phyloP scores from a whole-genome alignment of 164 flowering plant species.

The Kingdonia uniflora region DNA sequence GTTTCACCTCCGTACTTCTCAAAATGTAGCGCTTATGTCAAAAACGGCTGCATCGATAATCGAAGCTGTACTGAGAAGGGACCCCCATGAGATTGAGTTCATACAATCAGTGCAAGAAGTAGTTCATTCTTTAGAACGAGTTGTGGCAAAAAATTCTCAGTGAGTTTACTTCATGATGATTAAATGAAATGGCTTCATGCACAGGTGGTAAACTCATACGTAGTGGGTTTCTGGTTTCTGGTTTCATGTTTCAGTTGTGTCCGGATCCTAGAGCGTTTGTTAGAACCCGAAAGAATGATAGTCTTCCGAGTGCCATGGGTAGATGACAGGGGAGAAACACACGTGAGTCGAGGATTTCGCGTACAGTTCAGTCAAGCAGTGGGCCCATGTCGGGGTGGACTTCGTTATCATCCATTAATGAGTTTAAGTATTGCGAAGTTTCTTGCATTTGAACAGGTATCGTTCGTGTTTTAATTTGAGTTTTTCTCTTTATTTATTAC shows the following conservation, averaged over 20 bases:
- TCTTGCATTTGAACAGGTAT: slow-evolving; percentile 93
- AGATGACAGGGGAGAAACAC: slow-evolving; percentile 94
- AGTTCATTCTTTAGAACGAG: slow-evolving; percentile 89
- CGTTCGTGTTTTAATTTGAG: too few relatives aligned
- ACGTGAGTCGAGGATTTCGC: slow-evolving; percentile 86
- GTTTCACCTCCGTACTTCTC: too few relatives aligned
- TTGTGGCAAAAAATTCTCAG: slow-evolving; percentile 87
- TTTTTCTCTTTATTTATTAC: too few relatives aligned
- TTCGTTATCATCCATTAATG: slow-evolving; percentile 85
- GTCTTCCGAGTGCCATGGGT: slow-evolving; percentile 97
- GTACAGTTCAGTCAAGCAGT: slow-evolving; percentile 86
- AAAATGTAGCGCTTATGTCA: slow-evolving; percentile 86
- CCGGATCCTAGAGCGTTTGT: slow-evolving; percentile 80
- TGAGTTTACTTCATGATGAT: slow-evolving; percentile 26
- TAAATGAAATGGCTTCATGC: too few relatives aligned
- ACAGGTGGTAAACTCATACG: too few relatives aligned
- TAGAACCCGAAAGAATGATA: slow-evolving; percentile 91
- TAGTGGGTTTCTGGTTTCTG: not conserved
- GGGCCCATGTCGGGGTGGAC: slow-evolving; percentile 96
- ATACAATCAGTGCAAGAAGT: slow-evolving; percentile 89
- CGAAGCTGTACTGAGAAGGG: slow-evolving; percentile 89
- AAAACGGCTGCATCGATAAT: slow-evolving; percentile 92
- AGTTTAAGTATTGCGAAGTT: slow-evolving; percentile 87
- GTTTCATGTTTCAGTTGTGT: slow-evolving; percentile 57
- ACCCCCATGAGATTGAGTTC: slow-evolving; percentile 90